Conservation (phyloP, 805 yeast genomes). For the Suhomyces pyralidae region DNA sequence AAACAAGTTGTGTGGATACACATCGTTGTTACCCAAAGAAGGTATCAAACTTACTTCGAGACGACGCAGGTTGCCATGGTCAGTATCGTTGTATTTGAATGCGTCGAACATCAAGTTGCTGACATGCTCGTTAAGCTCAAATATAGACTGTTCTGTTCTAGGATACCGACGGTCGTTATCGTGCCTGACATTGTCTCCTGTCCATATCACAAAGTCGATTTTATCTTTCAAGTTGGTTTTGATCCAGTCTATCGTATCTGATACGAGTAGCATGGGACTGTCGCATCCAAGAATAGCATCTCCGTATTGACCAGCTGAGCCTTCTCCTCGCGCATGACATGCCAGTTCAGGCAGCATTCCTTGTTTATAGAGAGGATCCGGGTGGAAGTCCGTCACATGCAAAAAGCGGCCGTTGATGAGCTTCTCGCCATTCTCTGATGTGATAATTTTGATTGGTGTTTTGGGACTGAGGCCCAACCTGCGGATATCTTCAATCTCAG, state of each 20-base stretch:
- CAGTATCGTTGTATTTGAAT: conserved; percentile 44
- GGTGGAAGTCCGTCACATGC: conserved; percentile 87
- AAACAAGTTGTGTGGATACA: conserved; percentile 82
- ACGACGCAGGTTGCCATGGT: conserved; percentile 40
- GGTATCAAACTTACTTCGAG: conserved; percentile 56
- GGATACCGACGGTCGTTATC: conserved; percentile 76
- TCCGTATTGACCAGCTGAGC: conserved; percentile 64
- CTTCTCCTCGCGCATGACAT: conserved; percentile 57
- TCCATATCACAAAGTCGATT: conserved; percentile 85
- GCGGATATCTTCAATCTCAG: conserved; percentile 5
- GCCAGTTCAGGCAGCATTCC: conserved; percentile 47
- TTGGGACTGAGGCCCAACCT: conserved; percentile 35
- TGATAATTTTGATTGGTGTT: conserved; percentile 22
- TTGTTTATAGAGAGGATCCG: conserved; percentile 62
- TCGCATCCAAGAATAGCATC: conserved; percentile 79
- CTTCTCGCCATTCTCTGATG: conserved; percentile 22
- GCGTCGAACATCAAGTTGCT: conserved; percentile 49
- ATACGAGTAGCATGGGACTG: conserved; percentile 60
- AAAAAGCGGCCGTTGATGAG: conserved; percentile 70
- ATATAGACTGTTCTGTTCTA: conserved; percentile 68
- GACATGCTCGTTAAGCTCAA: conserved; percentile 62
- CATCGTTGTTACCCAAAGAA: conserved; percentile 82
- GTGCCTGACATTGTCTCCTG: conserved; percentile 86
- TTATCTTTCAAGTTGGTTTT: conserved; percentile 62
- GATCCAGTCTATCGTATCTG: conserved; percentile 67